phyloP scores from a whole-genome alignment of 345 rosid genomes.

The Orychophragmus violaceus region DNA sequence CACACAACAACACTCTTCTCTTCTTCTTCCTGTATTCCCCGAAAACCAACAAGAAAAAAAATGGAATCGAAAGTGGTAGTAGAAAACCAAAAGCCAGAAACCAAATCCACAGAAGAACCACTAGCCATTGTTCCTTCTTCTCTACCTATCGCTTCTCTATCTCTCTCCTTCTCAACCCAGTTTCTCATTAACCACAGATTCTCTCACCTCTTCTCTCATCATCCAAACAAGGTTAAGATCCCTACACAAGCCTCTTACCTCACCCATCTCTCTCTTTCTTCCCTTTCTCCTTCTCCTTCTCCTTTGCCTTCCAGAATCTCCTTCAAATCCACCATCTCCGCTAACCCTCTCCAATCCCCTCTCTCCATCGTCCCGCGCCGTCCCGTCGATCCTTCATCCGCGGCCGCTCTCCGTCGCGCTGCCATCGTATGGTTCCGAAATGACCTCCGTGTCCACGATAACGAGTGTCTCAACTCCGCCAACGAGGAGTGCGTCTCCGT shows the following conservation, averaged over 20 bases:
- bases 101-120: constrained; percentile 34
- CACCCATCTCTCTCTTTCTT: constrained; percentile 49
- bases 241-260: constrained; percentile 66
- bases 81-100: constrained; percentile 31
- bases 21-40: neutral
- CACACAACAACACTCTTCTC: neutral
- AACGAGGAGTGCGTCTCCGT: constrained; percentile 79
- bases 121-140: constrained; percentile 32
- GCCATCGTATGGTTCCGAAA: constrained; percentile 92
- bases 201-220: constrained; percentile 42
- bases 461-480: constrained; percentile 79
- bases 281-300: constrained; percentile 36
- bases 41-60: neutral
- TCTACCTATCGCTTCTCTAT: constrained; percentile 50
- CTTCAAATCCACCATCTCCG: constrained; percentile 75
- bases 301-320: constrained; percentile 45
- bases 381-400: constrained; percentile 79
- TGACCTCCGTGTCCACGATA: constrained; percentile 91
- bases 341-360: constrained; percentile 73
- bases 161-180: constrained; percentile 34
- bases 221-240: constrained; percentile 59
- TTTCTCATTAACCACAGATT: constrained; percentile 38
- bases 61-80: constrained; percentile 44
- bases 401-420: constrained; percentile 77
- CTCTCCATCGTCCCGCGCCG: constrained; percentile 84